A percentile compares a stretch with the other conserved stretches of the same genome.
Evolutionary conservation across 208 protist genomes (phyloP).

Genomic region (Porcisia deanei): DNA sequence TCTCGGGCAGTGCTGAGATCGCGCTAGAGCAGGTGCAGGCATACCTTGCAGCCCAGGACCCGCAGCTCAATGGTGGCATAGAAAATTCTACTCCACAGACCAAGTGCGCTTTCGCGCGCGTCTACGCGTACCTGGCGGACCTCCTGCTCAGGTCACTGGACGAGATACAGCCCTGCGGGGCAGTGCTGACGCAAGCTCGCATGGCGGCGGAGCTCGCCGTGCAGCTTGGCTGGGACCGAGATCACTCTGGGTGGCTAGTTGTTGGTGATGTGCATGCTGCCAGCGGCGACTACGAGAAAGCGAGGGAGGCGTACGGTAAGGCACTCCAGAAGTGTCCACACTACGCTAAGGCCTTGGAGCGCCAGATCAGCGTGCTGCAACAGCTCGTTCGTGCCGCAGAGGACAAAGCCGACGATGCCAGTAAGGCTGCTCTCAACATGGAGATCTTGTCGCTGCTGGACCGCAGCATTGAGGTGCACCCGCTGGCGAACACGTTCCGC

Average conservation of each 20-base stretch:
- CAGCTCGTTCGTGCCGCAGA: conserved; percentile 26
- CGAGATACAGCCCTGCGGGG: conserved; percentile 24
- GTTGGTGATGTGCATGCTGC: conserved; percentile 66
- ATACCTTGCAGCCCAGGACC: conserved; percentile 50
- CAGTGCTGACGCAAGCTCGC: conserved; percentile 41
- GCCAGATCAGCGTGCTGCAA: conserved; percentile 55
- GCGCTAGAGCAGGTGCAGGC: conserved; percentile 63
- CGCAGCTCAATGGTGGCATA: conserved; percentile 34
- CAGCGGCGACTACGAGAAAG: conserved; percentile 48
- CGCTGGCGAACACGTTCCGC: conserved; percentile 67
- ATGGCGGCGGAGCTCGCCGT: conserved; percentile 54
- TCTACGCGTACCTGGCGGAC: conserved; percentile 73
- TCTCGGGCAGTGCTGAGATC: conserved; percentile 46
- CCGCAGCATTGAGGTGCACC: conserved; percentile 73
- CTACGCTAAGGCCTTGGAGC: conserved; percentile 70
- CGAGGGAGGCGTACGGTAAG: conserved; percentile 50
- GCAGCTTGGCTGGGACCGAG: conserved; percentile 67
- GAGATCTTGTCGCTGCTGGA: conserved; percentile 56
- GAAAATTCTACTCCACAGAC: conserved; percentile 24
- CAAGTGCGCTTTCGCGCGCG: conserved; percentile 57
- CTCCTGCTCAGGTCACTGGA: conserved; percentile 51
- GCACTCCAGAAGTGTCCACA: conserved; percentile 56
- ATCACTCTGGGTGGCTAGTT: conserved; percentile 54
- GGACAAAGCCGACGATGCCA: conserved; percentile 26
- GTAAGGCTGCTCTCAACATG: conserved; percentile 14